These are phyloP conservation scores for Claviceps sp. DNA, from an alignment of 2,329 filamentous ascomycete genomes.

Conservation along the genomic window DNA sequence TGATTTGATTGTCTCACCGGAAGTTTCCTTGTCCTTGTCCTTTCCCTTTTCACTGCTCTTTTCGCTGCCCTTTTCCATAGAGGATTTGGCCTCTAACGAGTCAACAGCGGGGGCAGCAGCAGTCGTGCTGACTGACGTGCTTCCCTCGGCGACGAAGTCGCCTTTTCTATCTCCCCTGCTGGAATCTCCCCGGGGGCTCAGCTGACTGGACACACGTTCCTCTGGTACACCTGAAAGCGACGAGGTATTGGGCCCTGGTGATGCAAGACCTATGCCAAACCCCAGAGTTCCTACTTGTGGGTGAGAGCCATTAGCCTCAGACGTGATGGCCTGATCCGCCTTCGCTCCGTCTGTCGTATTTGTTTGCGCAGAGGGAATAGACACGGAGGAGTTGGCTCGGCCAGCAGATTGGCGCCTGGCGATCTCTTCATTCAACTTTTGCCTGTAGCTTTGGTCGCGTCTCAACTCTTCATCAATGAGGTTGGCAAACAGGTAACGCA, in stretches of 20 bases:
- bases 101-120: slow-evolving; percentile 21
- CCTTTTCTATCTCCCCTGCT: slow-evolving; percentile 49
- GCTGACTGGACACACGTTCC: slow-evolving; percentile 28
- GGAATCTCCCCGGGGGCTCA: slow-evolving; percentile 42
- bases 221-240: slow-evolving; percentile 35
- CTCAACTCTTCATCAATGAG: slow-evolving; percentile 83
- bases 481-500: slow-evolving; percentile 81
- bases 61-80: slow-evolving; percentile 34
- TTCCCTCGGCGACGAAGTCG: slow-evolving; percentile 66
- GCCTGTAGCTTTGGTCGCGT: slow-evolving; percentile 63
- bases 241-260: slow-evolving; percentile 33
- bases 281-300: slow-evolving; percentile 57
- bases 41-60: slow-evolving; percentile 30
- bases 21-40: slow-evolving; percentile 31
- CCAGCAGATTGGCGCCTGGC: slow-evolving; percentile 44
- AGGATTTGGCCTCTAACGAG: slow-evolving; percentile 33
- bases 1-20: slow-evolving; percentile 39
- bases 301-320: slow-evolving; percentile 51
- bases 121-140: background rate
- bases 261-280: slow-evolving; percentile 64
- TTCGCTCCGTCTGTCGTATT: slow-evolving; percentile 23
- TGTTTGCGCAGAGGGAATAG: slow-evolving; percentile 35
- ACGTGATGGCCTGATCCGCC: slow-evolving; percentile 40
- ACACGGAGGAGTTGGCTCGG: slow-evolving; percentile 44
- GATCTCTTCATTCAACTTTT: slow-evolving; percentile 48